These are phyloP conservation scores for Boletales sp. DNA, from an alignment of 768 basidiomycete genomes.

Conservation along the genomic window DNA sequence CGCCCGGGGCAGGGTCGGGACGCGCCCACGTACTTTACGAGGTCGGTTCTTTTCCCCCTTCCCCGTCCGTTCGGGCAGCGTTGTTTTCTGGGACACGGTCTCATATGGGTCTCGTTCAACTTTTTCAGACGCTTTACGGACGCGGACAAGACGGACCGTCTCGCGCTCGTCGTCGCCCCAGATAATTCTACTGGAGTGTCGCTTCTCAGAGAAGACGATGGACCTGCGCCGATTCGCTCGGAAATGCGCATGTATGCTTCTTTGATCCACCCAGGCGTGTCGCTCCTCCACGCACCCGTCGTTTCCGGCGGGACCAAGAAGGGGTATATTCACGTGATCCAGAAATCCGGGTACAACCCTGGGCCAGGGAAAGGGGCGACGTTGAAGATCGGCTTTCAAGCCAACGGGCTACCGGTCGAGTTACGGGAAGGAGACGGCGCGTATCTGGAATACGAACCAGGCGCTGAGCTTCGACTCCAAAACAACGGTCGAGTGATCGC, in stretches of 20 bases:
- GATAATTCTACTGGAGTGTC: constrained; percentile 54
- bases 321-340: constrained; percentile 83
- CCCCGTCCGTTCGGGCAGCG: no score
- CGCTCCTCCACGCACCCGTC: constrained; percentile 53
- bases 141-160: constrained; percentile 71
- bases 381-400: constrained; percentile 47
- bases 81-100: no score
- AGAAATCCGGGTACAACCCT: constrained; percentile 77
- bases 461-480: constrained; percentile 39
- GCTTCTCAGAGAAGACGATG: constrained; percentile 59
- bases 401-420: constrained; percentile 41
- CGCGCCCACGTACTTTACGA: constrained; percentile 78
- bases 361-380: constrained; percentile 52
- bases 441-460: constrained; percentile 54
- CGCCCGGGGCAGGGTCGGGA: constrained; percentile 22
- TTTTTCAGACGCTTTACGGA: constrained; percentile 72
- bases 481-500: constrained; percentile 65
- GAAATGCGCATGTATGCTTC: constrained; percentile 71
- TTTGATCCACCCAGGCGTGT: constrained; percentile 55
- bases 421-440: constrained; percentile 87
- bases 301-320: no score
- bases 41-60: no score
- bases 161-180: constrained; percentile 77
- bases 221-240: constrained; percentile 80
- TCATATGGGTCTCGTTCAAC: no score